phyloP scores from a whole-genome alignment of 305 asterid species.

The Striga hermonthica region DNA sequence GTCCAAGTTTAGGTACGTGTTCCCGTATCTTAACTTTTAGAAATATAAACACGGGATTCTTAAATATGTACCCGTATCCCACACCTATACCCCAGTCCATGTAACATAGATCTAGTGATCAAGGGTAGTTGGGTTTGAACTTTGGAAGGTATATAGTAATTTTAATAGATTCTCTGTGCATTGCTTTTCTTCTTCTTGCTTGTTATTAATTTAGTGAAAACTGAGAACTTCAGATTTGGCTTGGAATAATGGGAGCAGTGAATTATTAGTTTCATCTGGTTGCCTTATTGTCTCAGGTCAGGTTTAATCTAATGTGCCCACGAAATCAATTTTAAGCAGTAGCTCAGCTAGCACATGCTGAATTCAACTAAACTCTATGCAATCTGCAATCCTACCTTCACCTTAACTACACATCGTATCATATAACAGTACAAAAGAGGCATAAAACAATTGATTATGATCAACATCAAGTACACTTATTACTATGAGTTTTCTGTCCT shows the following conservation, averaged over 20 bases:
- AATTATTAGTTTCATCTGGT: conserved; percentile 7
- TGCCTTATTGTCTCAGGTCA: not conserved
- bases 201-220: no score
- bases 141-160: not conserved
- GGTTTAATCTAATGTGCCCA: conserved; percentile 9
- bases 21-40: no score
- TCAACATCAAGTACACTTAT: not conserved
- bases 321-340: not conserved
- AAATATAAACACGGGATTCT: no score
- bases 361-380: not conserved
- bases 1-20: no score
- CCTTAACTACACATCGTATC: no score
- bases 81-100: no score
- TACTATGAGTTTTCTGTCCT: no score
- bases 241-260: not conserved
- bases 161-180: no score
- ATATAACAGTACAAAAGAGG: not conserved
- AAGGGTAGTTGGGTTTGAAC: conserved; percentile 17
- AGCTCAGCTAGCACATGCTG: conserved; percentile 21
- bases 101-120: no score
- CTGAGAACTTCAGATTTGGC: not conserved
- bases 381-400: no score
- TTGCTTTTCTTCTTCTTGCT: no score
- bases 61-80: no score
- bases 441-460: conserved; percentile 2